Evolutionary conservation across 2,329 filamentous ascomycete genomes (phyloP).

Genomic region (Aphanocladium album): DNA sequence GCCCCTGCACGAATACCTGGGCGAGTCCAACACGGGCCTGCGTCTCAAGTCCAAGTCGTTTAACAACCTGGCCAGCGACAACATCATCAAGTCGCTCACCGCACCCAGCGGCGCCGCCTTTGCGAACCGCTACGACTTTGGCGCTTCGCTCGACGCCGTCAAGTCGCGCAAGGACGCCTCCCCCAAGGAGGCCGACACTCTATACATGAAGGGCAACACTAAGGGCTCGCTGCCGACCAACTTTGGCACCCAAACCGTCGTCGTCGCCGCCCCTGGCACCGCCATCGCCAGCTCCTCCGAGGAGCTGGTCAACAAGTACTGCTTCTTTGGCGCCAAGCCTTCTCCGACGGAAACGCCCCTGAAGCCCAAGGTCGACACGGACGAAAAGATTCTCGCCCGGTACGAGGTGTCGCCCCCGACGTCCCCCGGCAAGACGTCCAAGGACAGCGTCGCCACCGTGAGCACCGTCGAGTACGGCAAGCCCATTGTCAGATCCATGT

Average conservation of each 20-base stretch:
- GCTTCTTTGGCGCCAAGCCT: conserved; percentile 69
- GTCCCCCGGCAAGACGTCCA: conserved; percentile 19
- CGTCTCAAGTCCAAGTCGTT: conserved; percentile 68
- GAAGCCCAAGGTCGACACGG: conserved; percentile 16
- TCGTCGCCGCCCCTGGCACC: conserved; percentile 27
- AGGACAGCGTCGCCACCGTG: conserved; percentile 39
- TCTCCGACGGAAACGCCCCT: background rate
- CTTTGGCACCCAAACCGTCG: conserved; percentile 18
- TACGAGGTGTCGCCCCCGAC: conserved; percentile 4
- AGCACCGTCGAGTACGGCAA: conserved; percentile 28
- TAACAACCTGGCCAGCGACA: conserved; percentile 58
- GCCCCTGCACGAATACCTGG: conserved; percentile 57
- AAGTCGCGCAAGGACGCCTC: conserved; percentile 62
- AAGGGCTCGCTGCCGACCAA: conserved; percentile 25
- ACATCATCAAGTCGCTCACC: conserved; percentile 45
- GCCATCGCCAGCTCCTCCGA: conserved; percentile 78
- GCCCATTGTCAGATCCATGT: conserved; percentile 35
- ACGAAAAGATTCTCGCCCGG: conserved; percentile 27
- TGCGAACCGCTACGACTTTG: conserved; percentile 92
- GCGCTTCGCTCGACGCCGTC: conserved; percentile 82
- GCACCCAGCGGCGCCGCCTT: conserved; percentile 68
- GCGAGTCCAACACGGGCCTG: conserved; percentile 56
- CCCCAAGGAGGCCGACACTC: conserved; percentile 53
- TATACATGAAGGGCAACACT: conserved; percentile 51
- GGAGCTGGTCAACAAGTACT: conserved; percentile 97